Percentiles rank a stretch among this genome's conserved stretches.
Evolutionary conservation across 345 rosid genomes (phyloP).

Genomic region (Heritiera littoralis): DNA sequence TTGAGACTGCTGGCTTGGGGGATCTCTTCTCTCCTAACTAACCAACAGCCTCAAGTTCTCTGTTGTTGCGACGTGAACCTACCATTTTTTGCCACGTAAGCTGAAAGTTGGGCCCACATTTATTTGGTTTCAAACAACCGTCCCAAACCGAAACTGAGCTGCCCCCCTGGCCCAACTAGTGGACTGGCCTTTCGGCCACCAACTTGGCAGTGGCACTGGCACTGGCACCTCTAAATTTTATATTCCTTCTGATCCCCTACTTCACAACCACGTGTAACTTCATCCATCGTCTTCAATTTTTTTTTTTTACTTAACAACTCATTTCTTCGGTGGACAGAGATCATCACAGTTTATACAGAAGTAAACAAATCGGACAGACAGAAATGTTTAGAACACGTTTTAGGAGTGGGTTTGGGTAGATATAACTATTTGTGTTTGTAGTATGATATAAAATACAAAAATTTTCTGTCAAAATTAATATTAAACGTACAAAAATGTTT

Average conservation of each 20-base stretch:
- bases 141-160: slow-evolving; percentile 14
- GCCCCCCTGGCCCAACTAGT: slow-evolving; percentile 20
- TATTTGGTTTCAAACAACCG: slow-evolving; percentile 1
- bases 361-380: too few relatives aligned
- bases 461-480: too few relatives aligned
- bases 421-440: too few relatives aligned
- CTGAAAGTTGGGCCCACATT: neutral
- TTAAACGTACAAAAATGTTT: too few relatives aligned
- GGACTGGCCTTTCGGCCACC: slow-evolving; percentile 28
- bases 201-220: slow-evolving; percentile 20
- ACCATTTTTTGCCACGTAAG: slow-evolving; percentile 28
- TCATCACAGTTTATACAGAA: neutral
- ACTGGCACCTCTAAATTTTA: neutral
- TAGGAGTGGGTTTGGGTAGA: neutral
- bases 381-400: neutral
- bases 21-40: neutral
- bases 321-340: neutral
- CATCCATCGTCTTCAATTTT: neutral
- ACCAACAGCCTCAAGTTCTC: slow-evolving; percentile 27
- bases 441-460: too few relatives aligned
- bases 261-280: neutral
- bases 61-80: slow-evolving; percentile 43
- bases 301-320: neutral
- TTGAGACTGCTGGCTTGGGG: neutral
- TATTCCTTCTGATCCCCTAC: neutral